Evolutionary conservation across 2,329 filamentous ascomycete genomes (phyloP), one percentile per base, ranked within the genome.

Genomic region (Gnomoniopsis sp.): DNA sequence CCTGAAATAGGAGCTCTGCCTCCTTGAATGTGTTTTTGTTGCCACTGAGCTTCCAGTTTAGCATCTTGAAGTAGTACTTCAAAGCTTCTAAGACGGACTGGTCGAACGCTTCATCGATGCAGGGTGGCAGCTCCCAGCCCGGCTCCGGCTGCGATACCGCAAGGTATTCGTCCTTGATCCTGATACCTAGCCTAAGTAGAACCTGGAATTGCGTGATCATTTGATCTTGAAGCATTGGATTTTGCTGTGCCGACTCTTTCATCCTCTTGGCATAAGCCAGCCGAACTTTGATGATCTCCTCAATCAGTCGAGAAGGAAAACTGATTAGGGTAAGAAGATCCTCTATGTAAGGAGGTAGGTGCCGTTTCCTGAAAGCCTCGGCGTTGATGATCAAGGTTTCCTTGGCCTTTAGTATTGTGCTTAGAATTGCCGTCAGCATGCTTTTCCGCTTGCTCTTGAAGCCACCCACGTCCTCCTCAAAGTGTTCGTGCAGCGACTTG

Each of bases 1-100:
- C 95, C 68, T 96, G 92, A 70, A 97, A 96, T 50, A 99, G 77
- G 64, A 99, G 89, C 78, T 99, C 95, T 7, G 95, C 95, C 73
- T 99, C 95, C 71, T 98, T 98, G 82, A 99, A 99, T 0, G 93
- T 97, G 75, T 98, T 99, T 73, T 97, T 98, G 78, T 98, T 98
- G 57, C 92, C 91, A 66, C 90, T 93, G 55, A 99, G 79, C 73
- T 98, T 98, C 91, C 93, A 98, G 70, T 98, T 97, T 48, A 99
- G 80, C 84, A 99, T 93, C 72, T 93, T 95, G 81, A 99, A 99
- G 75, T 99, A 99, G 73, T 96, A 98, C 71, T 93, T 96, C 66
- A 99, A 79, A 0, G 93, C 93, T 68, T 97, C 93, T 47, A 99
- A 76, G 11, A 98, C 91, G 19, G 96, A 91, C 36, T 88, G 84